These are phyloP conservation scores for Cordyceps pruinosa DNA, from an alignment of 2,329 filamentous ascomycete genomes.

Conservation along the genomic window DNA sequence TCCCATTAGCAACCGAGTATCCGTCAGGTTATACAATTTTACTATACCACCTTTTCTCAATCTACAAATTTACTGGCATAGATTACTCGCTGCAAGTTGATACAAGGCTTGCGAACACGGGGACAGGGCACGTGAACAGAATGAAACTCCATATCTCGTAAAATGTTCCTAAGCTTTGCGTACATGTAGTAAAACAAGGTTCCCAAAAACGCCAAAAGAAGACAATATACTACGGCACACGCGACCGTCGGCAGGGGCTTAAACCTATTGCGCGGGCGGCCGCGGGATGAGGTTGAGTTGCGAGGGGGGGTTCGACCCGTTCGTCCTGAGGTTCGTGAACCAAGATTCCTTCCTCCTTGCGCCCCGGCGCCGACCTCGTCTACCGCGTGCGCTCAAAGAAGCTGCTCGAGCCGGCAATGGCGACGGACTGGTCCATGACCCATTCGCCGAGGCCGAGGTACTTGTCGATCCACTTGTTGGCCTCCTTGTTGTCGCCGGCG, in stretches of 20 bases:
- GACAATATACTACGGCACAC: slow-evolving; percentile 6
- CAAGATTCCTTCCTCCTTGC: neutral
- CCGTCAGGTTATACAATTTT: neutral
- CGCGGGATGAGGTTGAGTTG: neutral
- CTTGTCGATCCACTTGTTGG: slow-evolving; percentile 84
- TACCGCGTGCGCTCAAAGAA: slow-evolving; percentile 89
- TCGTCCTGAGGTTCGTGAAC: neutral
- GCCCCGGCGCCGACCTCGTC: slow-evolving; percentile 17
- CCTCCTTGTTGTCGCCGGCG: slow-evolving; percentile 69
- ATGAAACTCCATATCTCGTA: slow-evolving; percentile 8
- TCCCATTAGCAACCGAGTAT: neutral
- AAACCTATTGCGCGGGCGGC: neutral
- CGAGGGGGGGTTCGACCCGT: neutral
- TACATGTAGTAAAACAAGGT: neutral
- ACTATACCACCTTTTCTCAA: neutral
- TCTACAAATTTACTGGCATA: neutral
- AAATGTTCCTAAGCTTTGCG: neutral
- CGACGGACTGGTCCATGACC: slow-evolving; percentile 96
- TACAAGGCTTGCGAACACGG: neutral
- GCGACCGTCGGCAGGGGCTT: too few species aligned
- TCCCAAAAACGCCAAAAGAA: neutral
- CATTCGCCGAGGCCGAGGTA: slow-evolving; percentile 94
- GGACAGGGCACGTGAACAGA: neutral
- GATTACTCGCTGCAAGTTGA: neutral
- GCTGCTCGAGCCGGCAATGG: slow-evolving; percentile 76